Percentiles rank a stretch among this genome's conserved stretches.
Evolutionary conservation across 148 eudicot genomes (phyloP).

Genomic region (Persicaria maculosa): DNA sequence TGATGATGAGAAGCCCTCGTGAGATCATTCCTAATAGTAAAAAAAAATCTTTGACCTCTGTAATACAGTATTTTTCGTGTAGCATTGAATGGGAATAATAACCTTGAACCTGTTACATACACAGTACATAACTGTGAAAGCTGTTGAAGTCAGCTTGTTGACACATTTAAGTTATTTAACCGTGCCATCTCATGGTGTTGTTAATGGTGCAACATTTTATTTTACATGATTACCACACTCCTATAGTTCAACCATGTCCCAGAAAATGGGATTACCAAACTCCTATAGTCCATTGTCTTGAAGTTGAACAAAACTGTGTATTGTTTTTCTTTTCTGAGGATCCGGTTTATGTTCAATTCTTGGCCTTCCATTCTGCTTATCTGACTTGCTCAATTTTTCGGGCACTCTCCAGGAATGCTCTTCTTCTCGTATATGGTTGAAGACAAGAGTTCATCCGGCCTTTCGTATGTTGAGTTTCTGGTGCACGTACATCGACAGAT

Average conservation of each 20-base stretch:
- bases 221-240: not conserved
- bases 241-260: not conserved
- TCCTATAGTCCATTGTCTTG: too few species aligned
- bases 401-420: slow-evolving; percentile 47
- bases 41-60: too few species aligned
- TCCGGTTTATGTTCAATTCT: not conserved
- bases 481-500: slow-evolving; percentile 91
- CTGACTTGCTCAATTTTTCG: not conserved
- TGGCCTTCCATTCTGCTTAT: not conserved
- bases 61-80: too few species aligned
- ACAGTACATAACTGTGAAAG: too few species aligned
- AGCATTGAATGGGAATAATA: too few species aligned
- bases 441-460: slow-evolving; percentile 65
- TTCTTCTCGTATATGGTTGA: slow-evolving; percentile 86
- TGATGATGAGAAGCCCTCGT: too few species aligned
- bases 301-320: too few species aligned
- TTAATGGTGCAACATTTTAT: not conserved
- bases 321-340: not conserved
- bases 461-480: slow-evolving; percentile 84
- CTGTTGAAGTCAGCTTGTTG: too few species aligned
- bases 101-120: too few species aligned
- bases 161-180: too few species aligned
- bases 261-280: not conserved
- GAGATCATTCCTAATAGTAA: too few species aligned
- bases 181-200: too few species aligned